phyloP scores from a whole-genome alignment of 2,329 filamentous ascomycete genomes.

The Pezicula radicicola region DNA sequence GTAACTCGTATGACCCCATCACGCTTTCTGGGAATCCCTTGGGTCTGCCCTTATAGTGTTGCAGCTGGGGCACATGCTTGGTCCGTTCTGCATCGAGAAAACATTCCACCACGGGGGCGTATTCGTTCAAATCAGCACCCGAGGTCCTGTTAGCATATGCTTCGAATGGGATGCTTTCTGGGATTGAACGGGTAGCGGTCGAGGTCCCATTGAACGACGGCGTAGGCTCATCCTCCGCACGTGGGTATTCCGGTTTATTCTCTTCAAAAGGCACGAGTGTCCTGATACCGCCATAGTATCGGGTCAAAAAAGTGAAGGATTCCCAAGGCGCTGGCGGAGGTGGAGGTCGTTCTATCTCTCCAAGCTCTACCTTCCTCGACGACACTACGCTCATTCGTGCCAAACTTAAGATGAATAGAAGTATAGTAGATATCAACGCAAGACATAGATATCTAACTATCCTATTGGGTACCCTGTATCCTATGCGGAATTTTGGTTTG shows the following conservation, averaged over 20 bases:
- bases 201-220: slow-evolving; percentile 32
- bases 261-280: slow-evolving; percentile 62
- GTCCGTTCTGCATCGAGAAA: slow-evolving; percentile 70
- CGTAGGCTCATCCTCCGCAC: slow-evolving; percentile 55
- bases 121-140: slow-evolving; percentile 46
- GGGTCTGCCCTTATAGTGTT: slow-evolving; percentile 74
- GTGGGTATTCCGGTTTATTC: slow-evolving; percentile 80
- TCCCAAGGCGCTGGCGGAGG: slow-evolving; percentile 75
- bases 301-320: slow-evolving; percentile 76
- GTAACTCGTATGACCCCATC: slow-evolving; percentile 80
- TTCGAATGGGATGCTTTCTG: slow-evolving; percentile 54
- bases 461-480: slow-evolving; percentile 56
- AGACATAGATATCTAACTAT: slow-evolving; percentile 78
- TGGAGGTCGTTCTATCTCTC: slow-evolving; percentile 54
- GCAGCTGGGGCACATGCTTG: slow-evolving; percentile 65
- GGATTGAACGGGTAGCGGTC: slow-evolving; percentile 32
- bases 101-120: slow-evolving; percentile 62
- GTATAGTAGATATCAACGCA: slow-evolving; percentile 62
- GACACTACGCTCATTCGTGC: slow-evolving; percentile 71
- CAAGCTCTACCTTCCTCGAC: slow-evolving; percentile 56
- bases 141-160: slow-evolving; percentile 56
- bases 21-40: slow-evolving; percentile 81
- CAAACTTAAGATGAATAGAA: slow-evolving; percentile 75
- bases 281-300: slow-evolving; percentile 87
- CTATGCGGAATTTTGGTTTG: slow-evolving; percentile 1